Percentiles rank a stretch among this genome's conserved stretches.
Evolutionary conservation across 129 eudicot genomes (phyloP).

Genomic region (Tanacetum coccineum): DNA sequence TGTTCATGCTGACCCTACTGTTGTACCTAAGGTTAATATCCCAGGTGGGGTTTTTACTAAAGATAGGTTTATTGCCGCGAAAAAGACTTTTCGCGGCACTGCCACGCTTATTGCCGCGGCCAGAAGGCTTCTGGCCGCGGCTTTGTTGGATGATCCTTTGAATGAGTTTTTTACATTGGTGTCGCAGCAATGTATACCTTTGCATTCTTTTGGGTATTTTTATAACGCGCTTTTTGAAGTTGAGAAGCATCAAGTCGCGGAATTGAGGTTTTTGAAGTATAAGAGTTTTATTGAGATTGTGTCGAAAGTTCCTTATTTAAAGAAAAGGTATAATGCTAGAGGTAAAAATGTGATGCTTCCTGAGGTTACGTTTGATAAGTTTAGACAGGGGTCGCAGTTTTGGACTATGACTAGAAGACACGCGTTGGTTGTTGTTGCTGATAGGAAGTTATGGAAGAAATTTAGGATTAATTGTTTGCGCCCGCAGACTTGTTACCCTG

Average conservation of each 20-base stretch:
- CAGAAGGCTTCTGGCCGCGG: slow-evolving; percentile 76
- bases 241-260: slow-evolving; percentile 28
- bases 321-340: slow-evolving; percentile 69
- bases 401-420: slow-evolving; percentile 59
- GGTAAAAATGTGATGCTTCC: slow-evolving; percentile 74
- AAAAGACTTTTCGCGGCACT: slow-evolving; percentile 63
- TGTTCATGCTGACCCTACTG: slow-evolving; percentile 73
- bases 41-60: slow-evolving; percentile 53
- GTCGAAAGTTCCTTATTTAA: slow-evolving; percentile 30
- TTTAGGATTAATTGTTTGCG: slow-evolving; percentile 56
- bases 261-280: slow-evolving; percentile 20
- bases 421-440: slow-evolving; percentile 56
- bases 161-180: slow-evolving; percentile 65
- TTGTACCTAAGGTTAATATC: slow-evolving; percentile 27
- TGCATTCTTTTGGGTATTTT: slow-evolving; percentile 58
- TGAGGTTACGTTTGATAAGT: slow-evolving; percentile 53
- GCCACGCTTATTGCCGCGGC: slow-evolving; percentile 87
- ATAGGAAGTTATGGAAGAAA: slow-evolving; percentile 81
- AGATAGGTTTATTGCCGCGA: slow-evolving; percentile 42
- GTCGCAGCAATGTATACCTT: slow-evolving; percentile 79
- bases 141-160: slow-evolving; percentile 57
- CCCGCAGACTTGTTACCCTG: slow-evolving; percentile 79
- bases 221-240: slow-evolving; percentile 39
- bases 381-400: slow-evolving; percentile 87
- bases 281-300: slow-evolving; percentile 69